phyloP scores from a whole-genome alignment of 345 rosid species.

The Aquilaria malaccensis region DNA sequence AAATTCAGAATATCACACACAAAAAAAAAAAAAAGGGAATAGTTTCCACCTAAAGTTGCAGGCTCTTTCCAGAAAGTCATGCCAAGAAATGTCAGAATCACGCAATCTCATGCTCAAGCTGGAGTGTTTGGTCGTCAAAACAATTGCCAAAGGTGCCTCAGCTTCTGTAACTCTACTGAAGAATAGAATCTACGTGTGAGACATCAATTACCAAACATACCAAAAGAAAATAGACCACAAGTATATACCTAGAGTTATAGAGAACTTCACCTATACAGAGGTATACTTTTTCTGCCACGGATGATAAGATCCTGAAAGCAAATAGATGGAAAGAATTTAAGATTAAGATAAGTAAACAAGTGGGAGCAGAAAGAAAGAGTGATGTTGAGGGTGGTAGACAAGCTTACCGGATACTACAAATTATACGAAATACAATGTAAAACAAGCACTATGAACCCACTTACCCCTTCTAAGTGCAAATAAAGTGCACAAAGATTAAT shows the following conservation, averaged over 20 bases:
- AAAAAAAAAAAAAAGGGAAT: neutral
- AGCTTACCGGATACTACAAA: too few species aligned
- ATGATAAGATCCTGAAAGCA: constrained; percentile 66
- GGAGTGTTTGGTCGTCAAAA: constrained; percentile 56
- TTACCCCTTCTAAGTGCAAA: too few species aligned
- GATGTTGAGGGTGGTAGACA: too few species aligned
- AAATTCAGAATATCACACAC: constrained; percentile 5
- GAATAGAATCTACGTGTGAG: constrained; percentile 31
- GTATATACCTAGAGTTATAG: constrained; percentile 5
- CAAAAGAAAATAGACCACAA: constrained; percentile 6
- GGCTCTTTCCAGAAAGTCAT: constrained; percentile 52
- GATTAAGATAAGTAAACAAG: neutral
- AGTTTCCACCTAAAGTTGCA: constrained; percentile 41
- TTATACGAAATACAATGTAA: too few species aligned
- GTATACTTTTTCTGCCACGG: constrained; percentile 83
- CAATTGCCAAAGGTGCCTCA: constrained; percentile 77
- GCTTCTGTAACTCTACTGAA: constrained; percentile 91
- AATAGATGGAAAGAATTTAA: constrained; percentile 6
- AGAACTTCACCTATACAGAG: constrained; percentile 76
- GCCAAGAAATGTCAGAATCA: constrained; percentile 77
- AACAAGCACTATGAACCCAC: too few species aligned
- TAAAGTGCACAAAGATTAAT: too few species aligned
- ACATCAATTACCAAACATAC: constrained; percentile 3
- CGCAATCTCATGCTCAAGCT: constrained; percentile 50
- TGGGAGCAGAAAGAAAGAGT: neutral